Conservation (phyloP, 2,329 filamentous ascomycete genomes). For the Colletotrichum brevisporum region DNA sequence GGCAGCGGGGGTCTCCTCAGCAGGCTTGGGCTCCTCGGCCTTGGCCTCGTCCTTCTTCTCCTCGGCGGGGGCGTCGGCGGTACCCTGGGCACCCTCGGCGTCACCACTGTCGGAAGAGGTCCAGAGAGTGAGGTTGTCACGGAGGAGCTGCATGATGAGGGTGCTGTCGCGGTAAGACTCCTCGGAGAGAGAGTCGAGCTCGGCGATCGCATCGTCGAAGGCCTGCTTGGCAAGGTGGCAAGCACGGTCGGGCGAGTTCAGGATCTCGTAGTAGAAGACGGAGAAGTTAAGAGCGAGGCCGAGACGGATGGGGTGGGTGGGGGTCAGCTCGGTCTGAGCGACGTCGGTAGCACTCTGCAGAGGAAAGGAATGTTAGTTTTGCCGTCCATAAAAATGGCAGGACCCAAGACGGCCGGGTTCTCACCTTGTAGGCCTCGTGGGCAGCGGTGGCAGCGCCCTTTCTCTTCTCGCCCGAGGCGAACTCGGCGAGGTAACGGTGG, state of each 20-base stretch:
- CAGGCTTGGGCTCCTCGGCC: conserved; percentile 52
- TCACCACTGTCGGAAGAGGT: conserved; percentile 93
- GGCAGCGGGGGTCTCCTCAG: conserved; percentile 61
- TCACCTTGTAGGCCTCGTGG: conserved; percentile 97
- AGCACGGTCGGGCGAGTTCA: conserved; percentile 97
- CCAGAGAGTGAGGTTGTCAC: conserved; percentile 98
- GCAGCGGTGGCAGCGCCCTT: conserved; percentile 89
- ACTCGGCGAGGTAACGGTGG: conserved; percentile 95
- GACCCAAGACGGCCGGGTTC: conserved; percentile 41
- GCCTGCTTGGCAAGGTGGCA: conserved; percentile 99
- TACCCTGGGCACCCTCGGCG: conserved; percentile 74
- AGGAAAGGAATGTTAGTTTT: conserved; percentile 12
- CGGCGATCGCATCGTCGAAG: conserved; percentile 97
- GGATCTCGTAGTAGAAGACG: conserved; percentile 99
- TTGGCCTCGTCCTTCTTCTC: conserved; percentile 69
- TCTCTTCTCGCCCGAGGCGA: conserved; percentile 92
- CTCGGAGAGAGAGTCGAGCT: conserved; percentile 97
- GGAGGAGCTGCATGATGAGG: conserved; percentile 98
- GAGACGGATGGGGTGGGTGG: conserved; percentile 97
- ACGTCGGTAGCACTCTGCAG: conserved; percentile 94
- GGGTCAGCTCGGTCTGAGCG: conserved; percentile 96
- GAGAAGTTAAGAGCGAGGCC: conserved; percentile 99
- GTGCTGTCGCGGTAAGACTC: conserved; percentile 99
- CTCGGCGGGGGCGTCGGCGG: conserved; percentile 73
- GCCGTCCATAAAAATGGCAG: neutral